These are phyloP conservation scores for Penicillium freii DNA, from an alignment of 2,329 filamentous ascomycete genomes.

Conservation along the genomic window DNA sequence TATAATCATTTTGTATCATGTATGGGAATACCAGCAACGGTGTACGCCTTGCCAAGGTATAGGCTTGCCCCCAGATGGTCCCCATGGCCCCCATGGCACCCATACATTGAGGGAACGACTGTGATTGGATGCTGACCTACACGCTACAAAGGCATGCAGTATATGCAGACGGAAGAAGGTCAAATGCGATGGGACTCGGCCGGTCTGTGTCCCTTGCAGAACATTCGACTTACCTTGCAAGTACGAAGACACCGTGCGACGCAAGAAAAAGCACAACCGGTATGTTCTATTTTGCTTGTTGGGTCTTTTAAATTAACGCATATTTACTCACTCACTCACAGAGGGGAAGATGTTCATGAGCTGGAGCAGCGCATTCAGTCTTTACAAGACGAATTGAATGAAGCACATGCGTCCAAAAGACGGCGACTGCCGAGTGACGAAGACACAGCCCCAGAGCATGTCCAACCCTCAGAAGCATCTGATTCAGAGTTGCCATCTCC, in stretches of 20 bases:
- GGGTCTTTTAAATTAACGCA: neutral
- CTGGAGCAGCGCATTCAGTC: conserved; percentile 1
- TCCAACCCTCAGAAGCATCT: neutral
- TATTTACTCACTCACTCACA: neutral
- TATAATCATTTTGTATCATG: neutral
- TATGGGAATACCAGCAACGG: neutral
- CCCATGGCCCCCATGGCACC: neutral
- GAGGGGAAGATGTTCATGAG: neutral
- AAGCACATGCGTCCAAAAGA: neutral
- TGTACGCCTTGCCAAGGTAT: conserved; percentile 5
- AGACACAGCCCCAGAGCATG: neutral
- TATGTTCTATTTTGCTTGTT: neutral
- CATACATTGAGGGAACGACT: neutral
- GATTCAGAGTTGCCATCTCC: neutral
- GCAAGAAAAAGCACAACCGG: neutral
- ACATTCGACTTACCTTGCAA: conserved; percentile 10
- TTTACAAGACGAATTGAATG: conserved; percentile 2
- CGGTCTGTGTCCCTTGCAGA: conserved; percentile 8
- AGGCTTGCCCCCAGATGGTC: neutral
- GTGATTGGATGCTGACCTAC: neutral
- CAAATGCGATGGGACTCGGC: conserved; percentile 15
- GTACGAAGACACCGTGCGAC: conserved; percentile 6
- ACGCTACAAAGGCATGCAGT: conserved; percentile 7
- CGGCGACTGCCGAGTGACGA: neutral
- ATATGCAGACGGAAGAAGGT: conserved; percentile 12